Evolutionary conservation across 78 protist species (phyloP).

Genomic region (Fonticula alba): DNA sequence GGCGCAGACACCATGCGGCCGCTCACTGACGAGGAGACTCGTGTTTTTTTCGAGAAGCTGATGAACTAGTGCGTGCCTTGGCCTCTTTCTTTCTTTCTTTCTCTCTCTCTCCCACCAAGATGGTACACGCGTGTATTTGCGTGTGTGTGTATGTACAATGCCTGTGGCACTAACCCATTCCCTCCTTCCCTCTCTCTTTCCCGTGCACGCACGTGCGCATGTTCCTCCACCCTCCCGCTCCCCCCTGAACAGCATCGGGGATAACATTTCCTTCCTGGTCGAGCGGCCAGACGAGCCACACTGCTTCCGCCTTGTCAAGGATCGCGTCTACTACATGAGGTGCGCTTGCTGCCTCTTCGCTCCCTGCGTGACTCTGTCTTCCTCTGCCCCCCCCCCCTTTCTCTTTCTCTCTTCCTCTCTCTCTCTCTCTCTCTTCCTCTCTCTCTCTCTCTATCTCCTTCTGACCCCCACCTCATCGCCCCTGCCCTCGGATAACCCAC

Average conservation of each 20-base stretch:
- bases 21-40: conserved; percentile 90
- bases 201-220: not conserved
- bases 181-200: not conserved
- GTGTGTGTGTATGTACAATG: not conserved
- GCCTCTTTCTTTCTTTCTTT: not conserved
- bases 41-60: conserved; percentile 83
- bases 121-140: not conserved
- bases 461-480: too few species aligned
- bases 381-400: too few species aligned
- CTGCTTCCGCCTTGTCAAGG: conserved; percentile 85
- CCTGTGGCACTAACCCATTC: not conserved
- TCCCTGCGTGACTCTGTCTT: too few species aligned
- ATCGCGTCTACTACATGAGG: conserved; percentile 81
- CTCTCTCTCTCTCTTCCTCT: too few species aligned
- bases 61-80: conserved; percentile 46
- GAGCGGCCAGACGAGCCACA: conserved; percentile 86
- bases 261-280: conserved; percentile 64
- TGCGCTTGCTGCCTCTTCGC: not conserved
- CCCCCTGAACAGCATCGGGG: conserved; percentile 68
- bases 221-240: not conserved
- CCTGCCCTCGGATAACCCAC: not conserved
- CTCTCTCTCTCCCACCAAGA: not conserved
- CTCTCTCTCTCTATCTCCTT: conserved; percentile 8
- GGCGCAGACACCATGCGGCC: conserved; percentile 95
- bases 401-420: too few species aligned